phyloP scores from a whole-genome alignment of 2,329 filamentous ascomycete genomes.

The Verticillium isaacii region DNA sequence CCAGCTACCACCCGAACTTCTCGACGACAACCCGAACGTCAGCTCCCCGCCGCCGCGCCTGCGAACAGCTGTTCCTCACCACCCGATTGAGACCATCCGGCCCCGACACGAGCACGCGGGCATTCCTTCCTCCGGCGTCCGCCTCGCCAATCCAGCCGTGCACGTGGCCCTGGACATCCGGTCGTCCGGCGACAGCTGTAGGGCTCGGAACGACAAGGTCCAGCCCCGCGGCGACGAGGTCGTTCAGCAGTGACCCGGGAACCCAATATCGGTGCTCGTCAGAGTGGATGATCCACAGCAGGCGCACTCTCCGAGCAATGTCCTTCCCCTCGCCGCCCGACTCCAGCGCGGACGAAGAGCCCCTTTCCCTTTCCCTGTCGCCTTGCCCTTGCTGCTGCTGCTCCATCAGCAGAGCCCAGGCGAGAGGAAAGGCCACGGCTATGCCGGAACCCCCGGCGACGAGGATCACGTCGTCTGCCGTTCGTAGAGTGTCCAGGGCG shows the following conservation, averaged over 20 bases:
- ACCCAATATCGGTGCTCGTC: constrained; percentile 50
- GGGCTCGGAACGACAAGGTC: constrained; percentile 50
- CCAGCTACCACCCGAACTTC: constrained; percentile 62
- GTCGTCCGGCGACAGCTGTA: constrained; percentile 47
- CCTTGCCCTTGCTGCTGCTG: neutral
- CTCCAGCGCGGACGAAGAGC: constrained; percentile 5
- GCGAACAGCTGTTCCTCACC: constrained; percentile 54
- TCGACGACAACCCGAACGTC: constrained; percentile 53
- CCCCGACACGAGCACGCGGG: constrained; percentile 55
- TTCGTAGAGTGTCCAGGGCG: constrained; percentile 46
- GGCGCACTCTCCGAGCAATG: constrained; percentile 34
- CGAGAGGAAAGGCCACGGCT: constrained; percentile 57
- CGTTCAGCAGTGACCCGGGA: constrained; percentile 39
- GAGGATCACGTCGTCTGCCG: constrained; percentile 44
- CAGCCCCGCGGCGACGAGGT: constrained; percentile 43
- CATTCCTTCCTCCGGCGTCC: constrained; percentile 19
- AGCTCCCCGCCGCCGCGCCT: constrained; percentile 39
- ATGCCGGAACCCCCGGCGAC: constrained; percentile 62
- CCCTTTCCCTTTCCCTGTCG: neutral
- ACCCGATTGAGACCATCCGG: constrained; percentile 57
- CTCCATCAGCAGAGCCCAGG: constrained; percentile 41
- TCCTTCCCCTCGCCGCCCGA: neutral
- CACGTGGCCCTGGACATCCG: constrained; percentile 43
- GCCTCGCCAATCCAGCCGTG: constrained; percentile 25
- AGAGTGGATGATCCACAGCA: constrained; percentile 57